Base-by-base conservation (phyloP, 768 basidiomycete genomes). In the Leucocoprinus leucothites region DNA sequence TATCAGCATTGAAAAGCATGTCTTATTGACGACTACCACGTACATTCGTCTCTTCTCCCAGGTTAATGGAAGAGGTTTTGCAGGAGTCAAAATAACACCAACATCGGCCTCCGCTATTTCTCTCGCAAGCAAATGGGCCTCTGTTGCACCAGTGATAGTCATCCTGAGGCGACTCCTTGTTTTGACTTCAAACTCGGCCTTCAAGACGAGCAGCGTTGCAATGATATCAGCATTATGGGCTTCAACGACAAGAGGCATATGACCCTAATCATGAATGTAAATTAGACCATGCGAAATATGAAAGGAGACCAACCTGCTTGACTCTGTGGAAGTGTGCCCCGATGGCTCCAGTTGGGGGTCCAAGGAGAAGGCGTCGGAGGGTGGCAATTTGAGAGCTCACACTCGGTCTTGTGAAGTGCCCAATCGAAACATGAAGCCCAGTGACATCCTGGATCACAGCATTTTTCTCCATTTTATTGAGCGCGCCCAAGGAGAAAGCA, bases 371-470 rank as follows among this genome's bases (percentile, higher is more conserved):
- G 7, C 78, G 73, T 1, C 93, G 79, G 43, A 97, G 71, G 3
- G 82, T 74, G 13, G 86, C 86, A 57, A 96, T 85, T 60, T 93
- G 84, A n/a, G 86, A 88, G 68, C 92, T 92, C 26, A 92, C 76
- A 57, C 89, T 88, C 0, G 77, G 61, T 67, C 73, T 63, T 35
- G 74, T 57, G 19, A 71, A 71, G 63, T 82, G 82, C 4, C 74
- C 67, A 42, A 96, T 67, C 5, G 76, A 67, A 58, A 95, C 69
- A 64, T 92, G 90, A 3, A 94, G 64, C 1, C 82, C 88, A 3
- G 82, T 78, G 7, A 78, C 69, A 14, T 85, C 81, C 63, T 89
- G 79, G 35, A 87, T 63, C 53, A 92, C 68, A 9, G 90, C 86
- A 3, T 82, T 82, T 8, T 71, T 62, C 58, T 86, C 78, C 16